Conservation (phyloP, 257 asterid species). For the Solanum tarijense region DNA sequence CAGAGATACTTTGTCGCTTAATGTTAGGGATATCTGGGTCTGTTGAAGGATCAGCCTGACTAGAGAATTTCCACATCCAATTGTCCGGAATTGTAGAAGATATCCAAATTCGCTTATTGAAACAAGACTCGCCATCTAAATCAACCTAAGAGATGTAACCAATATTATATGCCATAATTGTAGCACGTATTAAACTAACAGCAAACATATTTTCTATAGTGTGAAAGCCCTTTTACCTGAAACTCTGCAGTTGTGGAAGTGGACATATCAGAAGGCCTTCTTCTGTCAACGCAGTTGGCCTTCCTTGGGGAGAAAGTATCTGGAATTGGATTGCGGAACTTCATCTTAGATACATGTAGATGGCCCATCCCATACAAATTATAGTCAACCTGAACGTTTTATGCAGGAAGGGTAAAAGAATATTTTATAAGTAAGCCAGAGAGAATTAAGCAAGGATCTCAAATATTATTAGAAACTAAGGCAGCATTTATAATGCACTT, state of each 20-base stretch:
- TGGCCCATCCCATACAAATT: slow-evolving; percentile 94
- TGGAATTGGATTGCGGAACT: slow-evolving; percentile 85
- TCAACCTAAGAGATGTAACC: slow-evolving; percentile 46
- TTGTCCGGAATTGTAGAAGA: slow-evolving; percentile 75
- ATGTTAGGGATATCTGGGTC: slow-evolving; percentile 27
- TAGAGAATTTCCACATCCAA: slow-evolving; percentile 58
- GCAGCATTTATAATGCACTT: neutral
- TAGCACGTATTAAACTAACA: slow-evolving; percentile 5
- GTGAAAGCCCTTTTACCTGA: slow-evolving; percentile 27
- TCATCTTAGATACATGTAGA: slow-evolving; percentile 68
- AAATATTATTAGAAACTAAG: neutral
- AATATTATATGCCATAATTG: slow-evolving; percentile 6
- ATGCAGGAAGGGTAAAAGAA: neutral
- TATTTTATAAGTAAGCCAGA: neutral
- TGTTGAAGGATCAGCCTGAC: slow-evolving; percentile 33
- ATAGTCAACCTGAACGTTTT: slow-evolving; percentile 67
- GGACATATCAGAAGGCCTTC: slow-evolving; percentile 20
- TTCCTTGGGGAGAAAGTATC: slow-evolving; percentile 36
- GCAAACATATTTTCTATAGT: neutral
- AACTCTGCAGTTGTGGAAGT: slow-evolving; percentile 17
- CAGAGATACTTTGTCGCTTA: slow-evolving; percentile 72
- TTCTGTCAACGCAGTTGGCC: slow-evolving; percentile 16
- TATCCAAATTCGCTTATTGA: slow-evolving; percentile 46
- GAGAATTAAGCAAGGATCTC: neutral
- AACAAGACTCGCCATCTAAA: slow-evolving; percentile 24